A percentile compares a stretch with the other conserved stretches of the same genome.
Conservation (phyloP, 768 basidiomycete genomes). For the Kwoniella sp. region DNA sequence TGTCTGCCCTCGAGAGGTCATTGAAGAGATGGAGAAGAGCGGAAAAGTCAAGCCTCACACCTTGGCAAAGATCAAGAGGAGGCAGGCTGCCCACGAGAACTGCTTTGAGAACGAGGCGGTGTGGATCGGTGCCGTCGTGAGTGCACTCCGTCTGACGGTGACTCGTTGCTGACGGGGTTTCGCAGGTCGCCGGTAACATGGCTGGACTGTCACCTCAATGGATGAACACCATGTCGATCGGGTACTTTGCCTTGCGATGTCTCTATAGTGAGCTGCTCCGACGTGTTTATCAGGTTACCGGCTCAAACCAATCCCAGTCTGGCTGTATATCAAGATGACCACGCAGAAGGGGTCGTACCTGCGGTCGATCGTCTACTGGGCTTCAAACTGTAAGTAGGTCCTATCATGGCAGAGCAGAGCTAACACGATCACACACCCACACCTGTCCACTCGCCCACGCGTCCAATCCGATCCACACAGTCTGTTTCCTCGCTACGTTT, state of each 20-base stretch:
- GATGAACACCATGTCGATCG: constrained; percentile 31
- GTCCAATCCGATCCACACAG: too few species aligned
- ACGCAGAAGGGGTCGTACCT: constrained; percentile 18
- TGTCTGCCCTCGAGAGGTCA: constrained; percentile 21
- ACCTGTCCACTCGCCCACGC: too few species aligned
- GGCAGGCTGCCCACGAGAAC: constrained; percentile 39
- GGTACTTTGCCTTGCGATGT: constrained; percentile 23
- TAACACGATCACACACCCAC: not conserved
- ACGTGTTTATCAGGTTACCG: too few species aligned
- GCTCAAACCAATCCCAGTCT: constrained; percentile 25
- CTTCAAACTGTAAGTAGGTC: constrained; percentile 35
- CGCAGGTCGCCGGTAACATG: constrained; percentile 34
- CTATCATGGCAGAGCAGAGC: too few species aligned
- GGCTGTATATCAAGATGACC: constrained; percentile 27
- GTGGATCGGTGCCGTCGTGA: constrained; percentile 28
- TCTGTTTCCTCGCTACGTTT: constrained; percentile 27
- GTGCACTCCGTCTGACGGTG: not conserved
- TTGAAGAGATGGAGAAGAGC: constrained; percentile 28
- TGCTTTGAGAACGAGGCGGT: constrained; percentile 30
- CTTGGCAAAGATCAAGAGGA: constrained; percentile 31
- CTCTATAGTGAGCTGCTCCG: not conserved
- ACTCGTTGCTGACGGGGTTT: not conserved
- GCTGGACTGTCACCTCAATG: constrained; percentile 22
- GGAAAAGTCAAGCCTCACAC: constrained; percentile 25
- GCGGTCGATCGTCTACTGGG: constrained; percentile 27